phyloP scores from a whole-genome alignment of 1,284 basidiomycete species.

The Fomitopsis betulina region DNA sequence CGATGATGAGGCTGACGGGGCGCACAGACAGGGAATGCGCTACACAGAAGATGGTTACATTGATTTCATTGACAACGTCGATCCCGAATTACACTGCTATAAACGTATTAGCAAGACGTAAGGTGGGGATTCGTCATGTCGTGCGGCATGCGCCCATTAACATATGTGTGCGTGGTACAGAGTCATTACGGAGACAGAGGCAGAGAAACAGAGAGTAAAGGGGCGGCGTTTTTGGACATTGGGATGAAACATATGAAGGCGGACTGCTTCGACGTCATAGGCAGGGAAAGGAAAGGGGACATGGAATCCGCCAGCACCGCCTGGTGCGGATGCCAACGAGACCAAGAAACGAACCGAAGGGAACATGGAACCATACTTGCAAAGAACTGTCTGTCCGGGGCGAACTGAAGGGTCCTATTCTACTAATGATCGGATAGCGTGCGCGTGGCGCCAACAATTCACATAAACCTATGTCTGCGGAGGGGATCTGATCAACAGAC shows the following conservation, averaged over 20 bases:
- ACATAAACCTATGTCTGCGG: not conserved
- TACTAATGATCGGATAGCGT: constrained; percentile 6
- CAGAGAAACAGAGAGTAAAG: constrained; percentile 4
- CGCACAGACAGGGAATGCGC: not conserved
- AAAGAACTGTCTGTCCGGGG: not conserved
- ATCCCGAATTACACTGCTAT: constrained; percentile 25
- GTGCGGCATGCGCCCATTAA: constrained; percentile 24
- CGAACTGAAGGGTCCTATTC: not conserved
- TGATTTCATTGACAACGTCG: constrained; percentile 5
- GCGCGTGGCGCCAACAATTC: not conserved
- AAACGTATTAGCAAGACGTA: constrained; percentile 22
- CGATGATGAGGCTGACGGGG: not conserved
- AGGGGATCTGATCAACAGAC: constrained; percentile 8
- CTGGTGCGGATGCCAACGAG: constrained; percentile 6
- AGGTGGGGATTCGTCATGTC: constrained; percentile 24
- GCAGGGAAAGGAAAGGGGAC: constrained; percentile 8
- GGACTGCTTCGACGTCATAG: not conserved
- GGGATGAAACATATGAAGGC: not conserved
- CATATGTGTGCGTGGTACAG: constrained; percentile 22
- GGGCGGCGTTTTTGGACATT: not conserved
- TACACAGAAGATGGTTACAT: not conserved
- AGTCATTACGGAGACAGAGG: constrained; percentile 10
- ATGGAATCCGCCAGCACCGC: not conserved
- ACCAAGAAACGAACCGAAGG: constrained; percentile 5
- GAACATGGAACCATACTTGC: not conserved